Percentiles rank a stretch among this genome's conserved stretches.
phyloP scores from a whole-genome alignment of 148 eudicot species.

The Rhododendron vialii region DNA sequence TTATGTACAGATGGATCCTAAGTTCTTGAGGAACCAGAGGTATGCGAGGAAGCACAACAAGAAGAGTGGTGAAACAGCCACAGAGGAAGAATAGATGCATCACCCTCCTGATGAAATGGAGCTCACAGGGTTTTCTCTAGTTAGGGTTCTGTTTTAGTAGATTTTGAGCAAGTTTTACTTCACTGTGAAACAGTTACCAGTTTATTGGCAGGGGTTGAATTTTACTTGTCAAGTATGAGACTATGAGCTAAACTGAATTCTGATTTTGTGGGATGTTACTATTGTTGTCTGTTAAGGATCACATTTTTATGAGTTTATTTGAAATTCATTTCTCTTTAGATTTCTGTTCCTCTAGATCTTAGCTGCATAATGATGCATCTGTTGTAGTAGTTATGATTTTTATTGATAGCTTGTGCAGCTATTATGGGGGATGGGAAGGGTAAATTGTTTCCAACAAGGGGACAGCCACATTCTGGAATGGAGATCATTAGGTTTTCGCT shows the following conservation, averaged over 20 bases:
- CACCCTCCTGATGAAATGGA: background rate
- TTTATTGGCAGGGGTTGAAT: background rate
- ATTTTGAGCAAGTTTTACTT: background rate
- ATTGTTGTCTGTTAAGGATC: background rate
- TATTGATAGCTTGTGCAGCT: background rate
- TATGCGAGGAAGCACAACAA: slow-evolving; percentile 94
- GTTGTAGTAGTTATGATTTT: too few species aligned
- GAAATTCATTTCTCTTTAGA: background rate
- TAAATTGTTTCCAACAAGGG: background rate
- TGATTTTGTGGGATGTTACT: slow-evolving; percentile 12
- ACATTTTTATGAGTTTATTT: slow-evolving; percentile 8
- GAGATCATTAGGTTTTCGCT: background rate
- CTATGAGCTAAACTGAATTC: background rate
- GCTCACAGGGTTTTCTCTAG: slow-evolving; percentile 4
- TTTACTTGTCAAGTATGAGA: background rate
- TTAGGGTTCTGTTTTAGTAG: slow-evolving; percentile 10
- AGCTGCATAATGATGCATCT: background rate
- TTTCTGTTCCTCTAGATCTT: background rate
- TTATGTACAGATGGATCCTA: slow-evolving; percentile 67
- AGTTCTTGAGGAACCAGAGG: slow-evolving; percentile 93
- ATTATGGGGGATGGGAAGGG: background rate
- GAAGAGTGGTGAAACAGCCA: slow-evolving; percentile 38
- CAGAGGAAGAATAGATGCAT: slow-evolving; percentile 45
- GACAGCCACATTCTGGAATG: background rate
- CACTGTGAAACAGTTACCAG: slow-evolving; percentile 16